Percentiles rank a stretch among this genome's conserved stretches.
phyloP scores from a whole-genome alignment of 352 stramenopile species.

The Phytophthora syringae region DNA sequence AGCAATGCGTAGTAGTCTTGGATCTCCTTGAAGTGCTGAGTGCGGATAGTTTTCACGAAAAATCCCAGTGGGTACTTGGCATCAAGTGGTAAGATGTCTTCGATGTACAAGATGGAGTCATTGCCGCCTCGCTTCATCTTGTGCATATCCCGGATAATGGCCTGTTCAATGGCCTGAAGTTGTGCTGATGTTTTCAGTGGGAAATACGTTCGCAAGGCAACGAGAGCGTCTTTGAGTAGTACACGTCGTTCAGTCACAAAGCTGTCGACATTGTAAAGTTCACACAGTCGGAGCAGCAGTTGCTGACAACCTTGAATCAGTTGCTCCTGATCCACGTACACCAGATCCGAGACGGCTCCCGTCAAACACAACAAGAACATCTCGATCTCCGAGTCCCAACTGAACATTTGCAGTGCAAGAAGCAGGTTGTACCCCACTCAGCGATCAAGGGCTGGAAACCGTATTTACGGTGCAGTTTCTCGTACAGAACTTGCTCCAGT shows the following conservation, averaged over 20 bases:
- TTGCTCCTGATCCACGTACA: conserved; percentile 77
- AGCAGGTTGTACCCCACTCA: conserved; percentile 90
- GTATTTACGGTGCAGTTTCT: conserved; percentile 82
- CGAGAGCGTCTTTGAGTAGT: conserved; percentile 75
- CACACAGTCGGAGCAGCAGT: conserved; percentile 53
- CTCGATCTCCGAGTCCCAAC: conserved; percentile 83
- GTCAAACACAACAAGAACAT: conserved; percentile 81
- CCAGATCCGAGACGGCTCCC: conserved; percentile 65
- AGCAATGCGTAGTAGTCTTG: conserved; percentile 76
- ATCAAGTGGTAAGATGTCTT: conserved; percentile 66
- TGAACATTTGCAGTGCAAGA: conserved; percentile 64
- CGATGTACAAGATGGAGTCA: conserved; percentile 76
- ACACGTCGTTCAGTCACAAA: conserved; percentile 62
- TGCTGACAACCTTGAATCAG: conserved; percentile 63
- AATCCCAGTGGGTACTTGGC: conserved; percentile 63
- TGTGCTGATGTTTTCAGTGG: conserved; percentile 77
- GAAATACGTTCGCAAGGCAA: conserved; percentile 80
- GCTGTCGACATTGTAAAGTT: conserved; percentile 62
- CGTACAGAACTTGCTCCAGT: conserved; percentile 76
- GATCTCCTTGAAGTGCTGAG: conserved; percentile 87
- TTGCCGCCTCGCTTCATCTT: conserved; percentile 76
- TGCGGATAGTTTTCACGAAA: conserved; percentile 81
- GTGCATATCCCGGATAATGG: conserved; percentile 81
- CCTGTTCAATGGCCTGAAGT: conserved; percentile 76
- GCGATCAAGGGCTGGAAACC: conserved; percentile 83